These are phyloP conservation scores for Hygrocybe coccinea DNA, from an alignment of 768 basidiomycete genomes.

Conservation along the genomic window DNA sequence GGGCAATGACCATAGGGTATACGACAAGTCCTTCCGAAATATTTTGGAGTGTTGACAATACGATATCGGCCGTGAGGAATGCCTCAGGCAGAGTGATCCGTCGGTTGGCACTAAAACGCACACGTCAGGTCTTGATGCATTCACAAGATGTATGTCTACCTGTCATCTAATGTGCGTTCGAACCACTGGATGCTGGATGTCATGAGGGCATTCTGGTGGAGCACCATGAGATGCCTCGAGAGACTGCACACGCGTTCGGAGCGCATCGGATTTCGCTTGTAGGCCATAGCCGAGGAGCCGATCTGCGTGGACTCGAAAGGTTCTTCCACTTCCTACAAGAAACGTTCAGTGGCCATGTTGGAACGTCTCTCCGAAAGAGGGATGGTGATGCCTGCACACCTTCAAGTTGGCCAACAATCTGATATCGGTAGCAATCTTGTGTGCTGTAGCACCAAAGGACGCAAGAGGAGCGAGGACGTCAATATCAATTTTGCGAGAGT, in stretches of 20 bases:
- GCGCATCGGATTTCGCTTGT: slow-evolving; percentile 99
- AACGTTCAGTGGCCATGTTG: background rate
- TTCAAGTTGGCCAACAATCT: slow-evolving; percentile 92
- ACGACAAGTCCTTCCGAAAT: slow-evolving; percentile 99
- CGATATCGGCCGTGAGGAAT: slow-evolving; percentile 94
- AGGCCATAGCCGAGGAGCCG: slow-evolving; percentile 96
- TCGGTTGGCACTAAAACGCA: slow-evolving; percentile 74
- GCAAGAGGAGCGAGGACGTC: slow-evolving; percentile 90
- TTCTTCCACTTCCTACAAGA: slow-evolving; percentile 84
- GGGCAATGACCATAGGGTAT: slow-evolving; percentile 91
- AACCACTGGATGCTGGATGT: slow-evolving; percentile 96
- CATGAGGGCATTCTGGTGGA: slow-evolving; percentile 96
- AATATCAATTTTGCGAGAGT: slow-evolving; percentile 94
- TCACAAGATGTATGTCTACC: slow-evolving; percentile 39
- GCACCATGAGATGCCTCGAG: slow-evolving; percentile 89
- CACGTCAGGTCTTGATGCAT: background rate
- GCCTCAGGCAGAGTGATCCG: slow-evolving; percentile 95
- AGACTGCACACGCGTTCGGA: slow-evolving; percentile 96
- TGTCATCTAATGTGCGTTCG: slow-evolving; percentile 95
- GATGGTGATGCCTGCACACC: slow-evolving; percentile 31
- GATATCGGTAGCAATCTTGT: slow-evolving; percentile 96
- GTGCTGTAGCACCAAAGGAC: slow-evolving; percentile 88
- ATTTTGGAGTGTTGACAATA: slow-evolving; percentile 92
- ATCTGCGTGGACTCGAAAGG: slow-evolving; percentile 99
- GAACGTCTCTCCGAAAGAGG: no score